Conservation (phyloP, 805 yeast species). For the Cyberlindnera misumaiensis region DNA sequence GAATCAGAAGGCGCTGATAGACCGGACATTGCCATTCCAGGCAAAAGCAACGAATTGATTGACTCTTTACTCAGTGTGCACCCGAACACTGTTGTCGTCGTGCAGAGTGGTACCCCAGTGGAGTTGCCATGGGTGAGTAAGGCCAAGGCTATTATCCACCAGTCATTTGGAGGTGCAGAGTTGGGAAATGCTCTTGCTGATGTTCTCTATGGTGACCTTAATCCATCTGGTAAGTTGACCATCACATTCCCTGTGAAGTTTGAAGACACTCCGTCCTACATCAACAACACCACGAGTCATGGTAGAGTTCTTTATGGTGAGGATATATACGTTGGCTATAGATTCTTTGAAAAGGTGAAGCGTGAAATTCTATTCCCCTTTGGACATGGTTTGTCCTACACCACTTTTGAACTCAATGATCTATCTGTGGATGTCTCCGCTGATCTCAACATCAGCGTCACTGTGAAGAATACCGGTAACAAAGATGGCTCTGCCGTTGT, state of each 20-base stretch:
- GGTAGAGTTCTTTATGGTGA: constrained; percentile 58
- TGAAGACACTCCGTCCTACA: constrained; percentile 51
- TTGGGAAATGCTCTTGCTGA: constrained; percentile 55
- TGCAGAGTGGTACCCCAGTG: constrained; percentile 58
- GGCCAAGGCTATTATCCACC: constrained; percentile 40
- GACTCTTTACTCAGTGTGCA: constrained; percentile 39
- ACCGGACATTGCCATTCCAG: constrained; percentile 43
- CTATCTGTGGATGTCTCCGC: constrained; percentile 25
- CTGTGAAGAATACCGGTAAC: constrained; percentile 40
- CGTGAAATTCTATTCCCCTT: constrained; percentile 46
- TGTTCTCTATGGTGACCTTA: constrained; percentile 44
- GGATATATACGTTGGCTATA: constrained; percentile 56
- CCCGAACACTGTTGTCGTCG: constrained; percentile 44
- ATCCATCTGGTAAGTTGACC: constrained; percentile 56
- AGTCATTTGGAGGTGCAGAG: constrained; percentile 55
- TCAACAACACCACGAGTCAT: constrained; percentile 42
- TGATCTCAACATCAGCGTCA: constrained; percentile 23
- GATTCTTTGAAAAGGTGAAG: constrained; percentile 48
- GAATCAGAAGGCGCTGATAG: constrained; percentile 59
- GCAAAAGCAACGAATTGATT: constrained; percentile 38
- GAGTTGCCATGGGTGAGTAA: constrained; percentile 45
- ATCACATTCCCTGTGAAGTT: constrained; percentile 45
- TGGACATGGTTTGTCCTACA: constrained; percentile 58
- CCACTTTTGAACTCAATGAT: constrained; percentile 36
- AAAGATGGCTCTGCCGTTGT: constrained; percentile 46